Evolutionary conservation across 306 rosid genomes (phyloP).

Genomic region (Hippophae gyantsensis): DNA sequence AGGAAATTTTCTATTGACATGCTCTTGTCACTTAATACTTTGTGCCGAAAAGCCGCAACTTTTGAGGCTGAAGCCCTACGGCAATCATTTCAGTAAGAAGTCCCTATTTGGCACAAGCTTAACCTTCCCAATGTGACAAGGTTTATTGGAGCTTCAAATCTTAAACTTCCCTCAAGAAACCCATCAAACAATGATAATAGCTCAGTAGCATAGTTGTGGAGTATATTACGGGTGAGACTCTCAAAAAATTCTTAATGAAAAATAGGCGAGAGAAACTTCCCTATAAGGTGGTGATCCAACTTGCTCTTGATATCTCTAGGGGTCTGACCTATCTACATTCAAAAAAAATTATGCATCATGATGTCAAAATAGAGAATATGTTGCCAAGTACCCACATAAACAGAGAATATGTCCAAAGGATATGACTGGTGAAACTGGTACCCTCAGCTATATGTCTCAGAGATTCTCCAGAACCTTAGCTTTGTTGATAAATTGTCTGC

Average conservation of each 20-base stretch:
- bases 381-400: too few species aligned
- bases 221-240: constrained; percentile 37
- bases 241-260: constrained; percentile 38
- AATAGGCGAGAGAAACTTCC: constrained; percentile 37
- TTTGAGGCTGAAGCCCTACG: constrained; percentile 73
- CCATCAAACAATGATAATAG: neutral
- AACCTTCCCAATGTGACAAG: constrained; percentile 89
- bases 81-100: constrained; percentile 90
- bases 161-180: too few species aligned
- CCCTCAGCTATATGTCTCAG: too few species aligned
- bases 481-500: constrained; percentile 24
- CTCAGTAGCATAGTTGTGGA: constrained; percentile 36
- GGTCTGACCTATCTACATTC: neutral
- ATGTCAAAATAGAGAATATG: too few species aligned
- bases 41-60: neutral
- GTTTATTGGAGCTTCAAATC: constrained; percentile 19
- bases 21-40: too few species aligned
- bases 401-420: too few species aligned
- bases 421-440: too few species aligned
- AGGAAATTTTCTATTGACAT: constrained; percentile 21
- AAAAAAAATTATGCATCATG: too few species aligned
- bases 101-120: constrained; percentile 96
- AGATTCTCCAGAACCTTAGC: too few species aligned
- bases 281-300: constrained; percentile 36
- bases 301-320: constrained; percentile 47